A percentile compares a stretch with the other conserved stretches of the same genome.
phyloP scores from a whole-genome alignment of 2,329 filamentous ascomycete genomes.

The Zelopaecilomyces penicillatus region DNA sequence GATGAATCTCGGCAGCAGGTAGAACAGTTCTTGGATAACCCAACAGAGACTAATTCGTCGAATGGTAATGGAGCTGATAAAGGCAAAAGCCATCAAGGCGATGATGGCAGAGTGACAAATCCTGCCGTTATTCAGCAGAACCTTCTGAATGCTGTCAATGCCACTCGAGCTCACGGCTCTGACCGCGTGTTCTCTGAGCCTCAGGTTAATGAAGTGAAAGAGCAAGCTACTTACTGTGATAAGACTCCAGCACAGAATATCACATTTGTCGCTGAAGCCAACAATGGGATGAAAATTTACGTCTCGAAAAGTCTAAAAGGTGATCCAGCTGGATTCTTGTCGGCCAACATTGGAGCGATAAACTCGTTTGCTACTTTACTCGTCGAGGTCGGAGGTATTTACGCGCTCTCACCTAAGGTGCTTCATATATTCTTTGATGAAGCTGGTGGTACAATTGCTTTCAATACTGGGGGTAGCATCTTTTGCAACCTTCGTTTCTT shows the following conservation, averaged over 20 bases:
- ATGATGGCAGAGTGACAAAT: slow-evolving; percentile 49
- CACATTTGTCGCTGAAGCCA: slow-evolving; percentile 58
- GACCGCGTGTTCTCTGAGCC: slow-evolving; percentile 65
- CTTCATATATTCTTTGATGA: slow-evolving; percentile 86
- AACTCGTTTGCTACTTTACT: slow-evolving; percentile 63
- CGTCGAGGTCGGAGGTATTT: slow-evolving; percentile 61
- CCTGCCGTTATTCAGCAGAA: slow-evolving; percentile 58
- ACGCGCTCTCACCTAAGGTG: slow-evolving; percentile 57
- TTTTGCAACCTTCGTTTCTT: slow-evolving; percentile 95
- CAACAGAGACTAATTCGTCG: slow-evolving; percentile 13
- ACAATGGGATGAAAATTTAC: slow-evolving; percentile 67
- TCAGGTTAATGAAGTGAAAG: slow-evolving; percentile 63
- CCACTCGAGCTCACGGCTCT: slow-evolving; percentile 70
- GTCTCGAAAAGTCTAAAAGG: slow-evolving; percentile 46
- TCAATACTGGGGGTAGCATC: slow-evolving; percentile 78
- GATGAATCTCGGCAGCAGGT: slow-evolving; percentile 34
- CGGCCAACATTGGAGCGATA: slow-evolving; percentile 51
- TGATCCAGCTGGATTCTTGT: slow-evolving; percentile 47
- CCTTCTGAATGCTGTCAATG: slow-evolving; percentile 68
- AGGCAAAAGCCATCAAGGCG: slow-evolving; percentile 17
- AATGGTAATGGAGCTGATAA: neutral
- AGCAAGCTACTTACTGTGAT: slow-evolving; percentile 83
- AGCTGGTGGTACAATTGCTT: slow-evolving; percentile 74
- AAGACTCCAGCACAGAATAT: slow-evolving; percentile 66
- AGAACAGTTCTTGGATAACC: slow-evolving; percentile 34